phyloP scores from a whole-genome alignment of 176 grass and related monocot species.

The Rhynchospora pubera region DNA sequence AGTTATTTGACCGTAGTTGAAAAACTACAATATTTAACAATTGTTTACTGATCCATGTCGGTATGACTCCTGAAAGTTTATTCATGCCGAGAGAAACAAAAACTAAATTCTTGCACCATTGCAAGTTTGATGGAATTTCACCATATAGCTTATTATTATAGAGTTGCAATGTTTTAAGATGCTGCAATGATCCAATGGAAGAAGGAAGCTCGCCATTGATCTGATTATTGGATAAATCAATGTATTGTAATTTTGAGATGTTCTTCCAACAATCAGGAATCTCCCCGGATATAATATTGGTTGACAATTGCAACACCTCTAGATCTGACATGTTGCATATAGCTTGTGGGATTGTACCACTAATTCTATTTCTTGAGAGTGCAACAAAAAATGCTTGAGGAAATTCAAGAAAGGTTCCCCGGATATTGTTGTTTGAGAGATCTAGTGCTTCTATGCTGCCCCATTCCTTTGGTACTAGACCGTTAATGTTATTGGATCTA shows the following conservation, averaged over 20 bases:
- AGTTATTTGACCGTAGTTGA: constrained; percentile 26
- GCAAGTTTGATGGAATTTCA: constrained; percentile 26
- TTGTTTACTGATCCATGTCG: constrained; percentile 31
- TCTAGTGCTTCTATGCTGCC: neutral
- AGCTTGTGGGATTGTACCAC: neutral
- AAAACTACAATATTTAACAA: neutral
- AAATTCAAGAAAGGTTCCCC: no score
- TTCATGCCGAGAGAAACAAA: constrained; percentile 36
- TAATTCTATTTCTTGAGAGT: constrained; percentile 14
- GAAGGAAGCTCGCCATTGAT: constrained; percentile 15
- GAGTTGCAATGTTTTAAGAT: neutral
- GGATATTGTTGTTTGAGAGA: neutral
- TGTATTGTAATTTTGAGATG: rapidly evolving
- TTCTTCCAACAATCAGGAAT: neutral
- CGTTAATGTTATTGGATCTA: neutral
- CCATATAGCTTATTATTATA: constrained; percentile 31
- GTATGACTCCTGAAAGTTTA: constrained; percentile 31
- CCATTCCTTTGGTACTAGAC: neutral
- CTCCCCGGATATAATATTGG: neutral
- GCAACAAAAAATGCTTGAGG: no score
- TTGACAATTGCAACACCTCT: neutral
- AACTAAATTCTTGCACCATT: neutral
- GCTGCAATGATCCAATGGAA: neutral
- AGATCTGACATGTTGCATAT: neutral
- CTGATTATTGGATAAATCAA: constrained; percentile 18